Evolutionary conservation across 2,329 filamentous ascomycete genomes (phyloP).

Genomic region (Fusarium kyushuense): DNA sequence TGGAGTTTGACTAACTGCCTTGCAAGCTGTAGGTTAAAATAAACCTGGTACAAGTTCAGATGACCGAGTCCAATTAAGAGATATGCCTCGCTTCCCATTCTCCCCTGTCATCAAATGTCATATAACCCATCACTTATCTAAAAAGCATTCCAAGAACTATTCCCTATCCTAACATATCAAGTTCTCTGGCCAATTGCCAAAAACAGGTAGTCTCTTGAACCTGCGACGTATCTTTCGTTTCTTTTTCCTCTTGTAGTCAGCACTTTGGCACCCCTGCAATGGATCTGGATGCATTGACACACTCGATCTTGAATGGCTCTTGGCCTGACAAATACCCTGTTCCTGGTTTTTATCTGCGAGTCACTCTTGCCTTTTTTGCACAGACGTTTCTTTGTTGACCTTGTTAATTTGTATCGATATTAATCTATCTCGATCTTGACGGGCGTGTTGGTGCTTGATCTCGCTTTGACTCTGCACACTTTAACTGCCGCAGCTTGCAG

Average conservation of each 20-base stretch:
- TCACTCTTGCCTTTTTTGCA: background rate
- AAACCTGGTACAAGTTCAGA: background rate
- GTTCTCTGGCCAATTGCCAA: background rate
- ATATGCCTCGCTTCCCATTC: background rate
- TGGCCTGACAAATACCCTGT: background rate
- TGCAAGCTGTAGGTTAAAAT: background rate
- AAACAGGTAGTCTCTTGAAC: conserved; percentile 14
- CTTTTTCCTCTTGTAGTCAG: background rate
- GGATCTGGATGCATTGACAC: conserved; percentile 26
- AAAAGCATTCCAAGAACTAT: background rate
- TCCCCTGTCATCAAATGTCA: background rate
- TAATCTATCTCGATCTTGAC: background rate
- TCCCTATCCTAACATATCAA: background rate
- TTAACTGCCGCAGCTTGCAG: background rate
- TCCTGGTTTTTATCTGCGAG: conserved; percentile 1
- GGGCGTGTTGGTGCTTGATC: background rate
- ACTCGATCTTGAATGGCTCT: conserved; percentile 17
- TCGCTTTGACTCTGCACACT: background rate
- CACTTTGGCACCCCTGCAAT: conserved; percentile 21
- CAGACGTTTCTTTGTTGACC: background rate
- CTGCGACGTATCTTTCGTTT: background rate
- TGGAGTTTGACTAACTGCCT: background rate
- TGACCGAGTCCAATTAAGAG: background rate
- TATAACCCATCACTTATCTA: background rate
- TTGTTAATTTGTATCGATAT: too few species aligned